phyloP scores from a whole-genome alignment of 2,329 filamentous ascomycete species.

The Colletotrichum godetiae region DNA sequence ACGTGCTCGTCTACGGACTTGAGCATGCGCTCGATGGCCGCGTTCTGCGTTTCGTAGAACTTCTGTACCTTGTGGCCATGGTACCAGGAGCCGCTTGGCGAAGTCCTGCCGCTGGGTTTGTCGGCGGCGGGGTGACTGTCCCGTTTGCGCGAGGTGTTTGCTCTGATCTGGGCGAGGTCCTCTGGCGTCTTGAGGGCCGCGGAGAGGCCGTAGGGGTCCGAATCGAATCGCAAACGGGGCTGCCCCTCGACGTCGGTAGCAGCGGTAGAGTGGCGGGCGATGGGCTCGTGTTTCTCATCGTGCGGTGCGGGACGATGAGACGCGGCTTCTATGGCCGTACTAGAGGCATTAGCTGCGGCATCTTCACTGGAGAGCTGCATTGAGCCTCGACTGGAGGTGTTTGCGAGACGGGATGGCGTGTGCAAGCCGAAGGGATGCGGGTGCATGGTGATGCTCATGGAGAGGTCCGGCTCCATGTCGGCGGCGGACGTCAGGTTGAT shows the following conservation, averaged over 20 bases:
- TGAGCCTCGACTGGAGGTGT: constrained; percentile 30
- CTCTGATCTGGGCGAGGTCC: constrained; percentile 82
- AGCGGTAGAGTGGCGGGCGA: constrained; percentile 54
- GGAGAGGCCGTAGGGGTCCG: constrained; percentile 85
- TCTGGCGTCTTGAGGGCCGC: constrained; percentile 79
- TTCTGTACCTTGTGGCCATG: constrained; percentile 73
- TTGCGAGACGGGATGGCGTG: constrained; percentile 41
- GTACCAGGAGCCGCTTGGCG: constrained; percentile 39
- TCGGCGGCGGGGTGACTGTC: constrained; percentile 50
- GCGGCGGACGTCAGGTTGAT: neutral
- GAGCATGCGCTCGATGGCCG: constrained; percentile 90
- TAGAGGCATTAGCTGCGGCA: constrained; percentile 46
- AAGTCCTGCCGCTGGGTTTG: constrained; percentile 22
- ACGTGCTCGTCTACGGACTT: constrained; percentile 94
- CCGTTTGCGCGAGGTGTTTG: constrained; percentile 84
- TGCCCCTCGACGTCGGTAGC: constrained; percentile 63
- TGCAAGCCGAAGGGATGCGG: constrained; percentile 57
- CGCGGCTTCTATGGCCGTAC: constrained; percentile 58
- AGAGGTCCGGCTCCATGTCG: constrained; percentile 55
- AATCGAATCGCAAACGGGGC: constrained; percentile 64
- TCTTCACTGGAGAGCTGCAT: constrained; percentile 39
- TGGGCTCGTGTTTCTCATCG: constrained; percentile 49
- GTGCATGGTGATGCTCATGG: constrained; percentile 55
- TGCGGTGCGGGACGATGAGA: constrained; percentile 35
- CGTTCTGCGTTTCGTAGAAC: constrained; percentile 93